phyloP scores from a whole-genome alignment of 1,284 basidiomycete genomes.

The Vanrija sp. region DNA sequence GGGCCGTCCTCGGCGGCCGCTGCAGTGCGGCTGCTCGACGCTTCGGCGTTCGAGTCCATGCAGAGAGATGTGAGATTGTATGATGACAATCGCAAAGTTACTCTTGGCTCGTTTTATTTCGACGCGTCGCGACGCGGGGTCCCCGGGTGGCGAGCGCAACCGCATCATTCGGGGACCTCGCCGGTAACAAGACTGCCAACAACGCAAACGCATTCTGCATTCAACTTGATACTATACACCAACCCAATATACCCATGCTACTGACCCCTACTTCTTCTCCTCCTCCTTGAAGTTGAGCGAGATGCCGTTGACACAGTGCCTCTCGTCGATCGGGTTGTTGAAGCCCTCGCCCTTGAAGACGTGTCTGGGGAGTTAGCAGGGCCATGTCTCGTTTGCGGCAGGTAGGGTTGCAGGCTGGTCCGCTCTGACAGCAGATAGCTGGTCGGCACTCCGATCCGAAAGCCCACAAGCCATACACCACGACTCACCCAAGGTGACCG shows the following conservation, averaged over 20 bases:
- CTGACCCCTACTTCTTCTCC: slow-evolving; percentile 23
- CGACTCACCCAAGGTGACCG: slow-evolving; percentile 67
- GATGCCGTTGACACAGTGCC: slow-evolving; percentile 84
- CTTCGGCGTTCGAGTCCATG: not conserved
- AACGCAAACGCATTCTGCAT: no score
- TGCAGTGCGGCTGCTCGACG: not conserved
- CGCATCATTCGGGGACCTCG: no score
- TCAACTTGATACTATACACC: no score
- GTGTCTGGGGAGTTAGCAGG: slow-evolving; percentile 51
- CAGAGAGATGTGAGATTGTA: not conserved
- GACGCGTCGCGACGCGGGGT: not conserved
- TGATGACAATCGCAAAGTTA: not conserved
- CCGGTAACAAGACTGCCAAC: no score
- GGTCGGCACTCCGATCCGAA: no score
- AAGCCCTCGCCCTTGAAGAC: slow-evolving; percentile 84
- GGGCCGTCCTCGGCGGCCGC: not conserved
- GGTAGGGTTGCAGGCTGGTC: not conserved
- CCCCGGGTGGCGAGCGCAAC: not conserved
- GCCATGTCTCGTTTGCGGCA: not conserved
- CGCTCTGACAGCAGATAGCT: no score
- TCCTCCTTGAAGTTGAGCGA: slow-evolving; percentile 73
- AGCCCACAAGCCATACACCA: no score
- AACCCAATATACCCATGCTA: no score
- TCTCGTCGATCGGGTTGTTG: slow-evolving; percentile 31
- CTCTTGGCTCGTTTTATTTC: not conserved